A percentile compares a stretch with the other conserved stretches of the same genome.
These are phyloP conservation scores for Blastocladiella emersonii DNA, from an alignment of 371 early-diverging fungal species.

Conservation along the genomic window DNA sequence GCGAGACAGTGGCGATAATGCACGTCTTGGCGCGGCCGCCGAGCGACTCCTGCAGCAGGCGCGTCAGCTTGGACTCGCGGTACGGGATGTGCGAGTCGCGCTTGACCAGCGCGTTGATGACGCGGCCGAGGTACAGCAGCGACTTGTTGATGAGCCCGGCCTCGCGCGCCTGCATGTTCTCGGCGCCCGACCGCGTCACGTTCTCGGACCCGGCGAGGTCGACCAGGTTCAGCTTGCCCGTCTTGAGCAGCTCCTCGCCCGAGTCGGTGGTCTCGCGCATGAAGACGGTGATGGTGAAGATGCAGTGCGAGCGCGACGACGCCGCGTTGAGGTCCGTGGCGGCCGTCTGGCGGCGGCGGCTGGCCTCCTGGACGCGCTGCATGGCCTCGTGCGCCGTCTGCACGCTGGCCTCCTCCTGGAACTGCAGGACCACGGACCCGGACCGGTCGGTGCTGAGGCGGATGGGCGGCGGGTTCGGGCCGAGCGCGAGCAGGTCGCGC, in stretches of 20 bases:
- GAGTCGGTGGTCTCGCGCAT: conserved; percentile 59
- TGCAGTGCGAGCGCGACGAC: conserved; percentile 66
- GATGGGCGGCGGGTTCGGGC: conserved; percentile 21
- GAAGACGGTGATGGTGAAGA: conserved; percentile 79
- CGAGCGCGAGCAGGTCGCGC: conserved; percentile 35
- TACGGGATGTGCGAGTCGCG: conserved; percentile 76
- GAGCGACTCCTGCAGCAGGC: conserved; percentile 88
- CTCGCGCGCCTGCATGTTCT: conserved; percentile 72
- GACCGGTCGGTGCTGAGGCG: conserved; percentile 47
- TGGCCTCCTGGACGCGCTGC: conserved; percentile 54
- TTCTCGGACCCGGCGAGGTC: conserved; percentile 98
- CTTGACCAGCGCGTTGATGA: conserved; percentile 80
- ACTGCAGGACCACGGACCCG: conserved; percentile 57
- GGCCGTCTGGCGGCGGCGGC: conserved; percentile 62
- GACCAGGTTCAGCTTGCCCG: conserved; percentile 89
- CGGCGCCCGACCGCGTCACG: conserved; percentile 78
- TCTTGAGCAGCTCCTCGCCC: conserved; percentile 67
- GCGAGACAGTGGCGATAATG: conserved; percentile 89
- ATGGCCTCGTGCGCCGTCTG: conserved; percentile 59
- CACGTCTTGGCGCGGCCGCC: conserved; percentile 88
- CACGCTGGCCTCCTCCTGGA: conserved; percentile 60
- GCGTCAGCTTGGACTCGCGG: conserved; percentile 57
- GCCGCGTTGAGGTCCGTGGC: conserved; percentile 77
- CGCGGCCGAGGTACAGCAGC: conserved; percentile 79
- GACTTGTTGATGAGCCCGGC: conserved; percentile 83